Evolutionary conservation across 2,329 filamentous ascomycete genomes (phyloP), one percentile per base, ranked within the genome.

Genomic region (Botrytis porri): DNA sequence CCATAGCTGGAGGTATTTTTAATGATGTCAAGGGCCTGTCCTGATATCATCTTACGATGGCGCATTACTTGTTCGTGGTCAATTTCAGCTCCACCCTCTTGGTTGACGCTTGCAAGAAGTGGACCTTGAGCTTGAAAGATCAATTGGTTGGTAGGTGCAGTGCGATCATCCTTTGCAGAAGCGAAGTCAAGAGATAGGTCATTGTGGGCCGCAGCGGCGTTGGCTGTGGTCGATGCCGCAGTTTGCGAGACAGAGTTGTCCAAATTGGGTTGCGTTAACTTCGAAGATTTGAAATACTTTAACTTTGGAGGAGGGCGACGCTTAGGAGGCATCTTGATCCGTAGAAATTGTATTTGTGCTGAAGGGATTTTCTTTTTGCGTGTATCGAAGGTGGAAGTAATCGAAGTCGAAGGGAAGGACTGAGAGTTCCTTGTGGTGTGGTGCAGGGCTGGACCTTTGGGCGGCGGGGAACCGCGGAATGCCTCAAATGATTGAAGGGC

Each of bases 201-300:
- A 29, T 8, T 9, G n/a, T 18, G 4, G 4, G 51, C n/a, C 8
- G 51, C 14, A 18, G n/a, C 2, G 5, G 6, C 8, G 14, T 3
- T 54, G 14, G 0, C n/a, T 29, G 16, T 18, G n/a, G 3, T 18
- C 14, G 51, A 29, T 57, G 14, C 3, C 16, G 6, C 18, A 57
- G 5, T 18, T 18, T 18, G 0, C 14, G 2, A 18, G n/a, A 16
- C 6, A 18, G 4, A 18, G 51, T 8, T 29, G 12, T 54, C 48
- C 0, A 16, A n/a, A 5, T 1, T n/a, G 12, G 5, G 0, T 29
- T 29, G 1, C n/a, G 8, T 29, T 29, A 14, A 16, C 25, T 54
- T 6, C 6, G 14, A 16, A 54, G 4, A 1, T 18, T 7, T n/a
- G 14, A 1, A 8, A 5, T 29, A 5, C n/a, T 54, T 29, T 18